Base-by-base conservation (phyloP, 345 rosid species). In the Excoecaria agallocha region DNA sequence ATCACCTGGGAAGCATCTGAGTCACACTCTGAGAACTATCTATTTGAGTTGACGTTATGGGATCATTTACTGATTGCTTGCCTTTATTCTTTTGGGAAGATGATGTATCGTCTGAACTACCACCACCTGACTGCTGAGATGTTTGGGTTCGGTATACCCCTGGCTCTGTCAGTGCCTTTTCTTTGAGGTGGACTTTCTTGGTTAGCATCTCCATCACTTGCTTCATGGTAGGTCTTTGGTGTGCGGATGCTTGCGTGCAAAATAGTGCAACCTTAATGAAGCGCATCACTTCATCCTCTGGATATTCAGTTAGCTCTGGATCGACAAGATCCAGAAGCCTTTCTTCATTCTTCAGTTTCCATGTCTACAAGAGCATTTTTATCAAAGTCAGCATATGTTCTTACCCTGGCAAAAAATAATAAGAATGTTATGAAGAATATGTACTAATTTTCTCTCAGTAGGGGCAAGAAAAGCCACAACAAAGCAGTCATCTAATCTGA, bases 151-250 rank as follows among this genome's bases (percentile, higher is more conserved):
- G 84, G 79, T 81, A 86, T 56, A 94, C 84, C 43, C 89, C 97
- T 5, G 98, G 98, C 73, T 86, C 84, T 0, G 91, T 86, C 51
- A 92, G 84, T 41, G 82, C 76, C 77, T 74, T 79, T 12, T 92
- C 94, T 20, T 95, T 91, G 45, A 95, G 90, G 75, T 71, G 77
- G 55, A 92, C 90, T 24, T 86, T 81, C 81, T 79, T 90, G 65
- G 91, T 83, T 48, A 95, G 90, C 99, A 95, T 95, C 74, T 91
- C 86, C 79, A 95, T 81, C 37, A 91, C 96, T 81, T 92, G 99
- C 72, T 82, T 88, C 96, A 92, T 90, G 60, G 84, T 82, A 3
- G 98, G 98, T 77, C 99, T 89, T 74, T 86, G 88, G 13, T 78
- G 80, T 5, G 93, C 81, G 12, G 82, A 78, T 25, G 89, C 93